Evolutionary conservation across 192 early-diverging fungal species (phyloP).

Genomic region (Dissophora globulifera): DNA sequence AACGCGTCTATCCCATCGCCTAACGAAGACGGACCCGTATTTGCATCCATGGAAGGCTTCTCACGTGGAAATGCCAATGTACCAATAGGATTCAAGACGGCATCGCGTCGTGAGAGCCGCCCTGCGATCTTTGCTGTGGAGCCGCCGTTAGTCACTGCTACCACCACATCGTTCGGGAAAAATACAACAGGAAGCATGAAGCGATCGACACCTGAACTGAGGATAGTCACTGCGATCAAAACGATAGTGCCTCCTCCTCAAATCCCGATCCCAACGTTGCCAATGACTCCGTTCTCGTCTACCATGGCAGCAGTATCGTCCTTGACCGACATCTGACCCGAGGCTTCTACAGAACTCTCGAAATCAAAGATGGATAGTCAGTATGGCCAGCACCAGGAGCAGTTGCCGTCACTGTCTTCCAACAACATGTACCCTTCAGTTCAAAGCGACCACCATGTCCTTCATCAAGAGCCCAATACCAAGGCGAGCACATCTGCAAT

Average conservation of each 20-base stretch:
- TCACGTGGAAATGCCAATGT: background rate
- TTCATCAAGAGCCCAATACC: too few species aligned
- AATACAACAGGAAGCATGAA: background rate
- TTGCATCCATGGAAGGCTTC: background rate
- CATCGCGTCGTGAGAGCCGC: slow-evolving; percentile 20
- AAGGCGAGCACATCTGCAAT: background rate
- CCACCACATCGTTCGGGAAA: background rate
- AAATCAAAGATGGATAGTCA: too few species aligned
- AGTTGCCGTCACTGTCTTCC: too few species aligned
- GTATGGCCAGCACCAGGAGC: too few species aligned
- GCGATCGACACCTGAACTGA: slow-evolving; percentile 5
- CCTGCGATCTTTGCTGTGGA: background rate
- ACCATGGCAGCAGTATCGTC: background rate
- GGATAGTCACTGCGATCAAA: slow-evolving; percentile 10
- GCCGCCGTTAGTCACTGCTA: background rate
- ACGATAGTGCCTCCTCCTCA: slow-evolving; percentile 8
- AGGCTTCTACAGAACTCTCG: background rate
- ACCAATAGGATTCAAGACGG: slow-evolving; percentile 19
- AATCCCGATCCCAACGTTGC: slow-evolving; percentile 12
- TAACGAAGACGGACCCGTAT: slow-evolving; percentile 15
- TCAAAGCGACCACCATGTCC: too few species aligned
- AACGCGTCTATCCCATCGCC: slow-evolving; percentile 14
- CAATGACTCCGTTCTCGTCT: slow-evolving; percentile 1
- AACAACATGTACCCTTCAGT: too few species aligned
- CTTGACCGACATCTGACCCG: background rate